phyloP scores from a whole-genome alignment of 129 eudicot genomes.

The Helichrysum umbraculigerum region DNA sequence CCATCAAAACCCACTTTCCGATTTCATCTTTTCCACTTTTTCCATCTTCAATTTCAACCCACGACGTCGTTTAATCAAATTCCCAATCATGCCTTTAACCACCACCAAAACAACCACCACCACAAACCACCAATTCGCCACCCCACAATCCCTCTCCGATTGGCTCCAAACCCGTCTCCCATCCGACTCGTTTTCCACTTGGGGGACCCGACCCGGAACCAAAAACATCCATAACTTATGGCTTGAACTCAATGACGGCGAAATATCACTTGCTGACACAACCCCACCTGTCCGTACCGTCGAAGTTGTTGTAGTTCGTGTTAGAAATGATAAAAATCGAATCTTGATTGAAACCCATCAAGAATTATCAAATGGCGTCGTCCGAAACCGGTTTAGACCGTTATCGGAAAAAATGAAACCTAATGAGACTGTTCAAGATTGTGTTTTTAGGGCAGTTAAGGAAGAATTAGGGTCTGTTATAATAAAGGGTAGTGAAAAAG shows the following conservation, averaged over 20 bases:
- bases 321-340: slow-evolving; percentile 32
- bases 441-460: slow-evolving; percentile 65
- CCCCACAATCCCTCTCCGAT: slow-evolving; percentile 76
- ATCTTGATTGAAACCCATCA: slow-evolving; percentile 77
- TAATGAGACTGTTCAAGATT: slow-evolving; percentile 63
- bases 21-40: slow-evolving; percentile 54
- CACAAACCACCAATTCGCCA: slow-evolving; percentile 44
- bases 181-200: slow-evolving; percentile 58
- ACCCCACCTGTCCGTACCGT: slow-evolving; percentile 67
- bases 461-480: slow-evolving; percentile 75
- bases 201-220: slow-evolving; percentile 88
- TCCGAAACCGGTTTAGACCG: slow-evolving; percentile 57
- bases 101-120: slow-evolving; percentile 13
- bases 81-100: slow-evolving; percentile 19
- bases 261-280: slow-evolving; percentile 60
- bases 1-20: slow-evolving; percentile 48
- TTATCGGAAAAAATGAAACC: slow-evolving; percentile 94
- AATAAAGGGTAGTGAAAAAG: slow-evolving; percentile 3
- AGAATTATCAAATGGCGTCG: slow-evolving; percentile 64
- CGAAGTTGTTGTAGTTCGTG: slow-evolving; percentile 62
- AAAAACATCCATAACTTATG: slow-evolving; percentile 75
- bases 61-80: not conserved
- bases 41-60: slow-evolving; percentile 48
- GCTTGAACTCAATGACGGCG: slow-evolving; percentile 79
- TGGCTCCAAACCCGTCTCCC: slow-evolving; percentile 76